Percentiles rank a stretch among this genome's conserved stretches.
These are phyloP conservation scores for Melanogaster broomeanus DNA, from an alignment of 768 basidiomycete genomes.

Conservation along the genomic window DNA sequence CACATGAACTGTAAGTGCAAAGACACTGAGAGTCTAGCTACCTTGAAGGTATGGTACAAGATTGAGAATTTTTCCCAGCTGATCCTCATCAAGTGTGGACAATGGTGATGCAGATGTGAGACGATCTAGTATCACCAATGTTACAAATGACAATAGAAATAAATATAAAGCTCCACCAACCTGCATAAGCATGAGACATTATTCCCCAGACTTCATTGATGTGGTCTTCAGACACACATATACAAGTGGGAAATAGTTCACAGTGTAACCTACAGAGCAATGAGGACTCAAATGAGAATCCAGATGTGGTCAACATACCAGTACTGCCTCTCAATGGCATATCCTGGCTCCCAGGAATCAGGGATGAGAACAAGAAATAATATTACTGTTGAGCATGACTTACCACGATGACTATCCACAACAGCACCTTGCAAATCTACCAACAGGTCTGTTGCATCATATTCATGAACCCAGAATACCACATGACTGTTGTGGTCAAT, in stretches of 20 bases:
- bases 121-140: not conserved
- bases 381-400: not conserved
- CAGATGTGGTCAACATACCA: not conserved
- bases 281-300: not conserved
- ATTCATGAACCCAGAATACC: slow-evolving; percentile 2
- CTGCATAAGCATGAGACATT: not conserved
- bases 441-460: not conserved
- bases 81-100: slow-evolving; percentile 8
- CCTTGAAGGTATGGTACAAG: not conserved
- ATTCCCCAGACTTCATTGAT: not conserved
- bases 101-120: slow-evolving; percentile 11
- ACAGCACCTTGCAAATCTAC: not conserved
- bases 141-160: too few relatives aligned
- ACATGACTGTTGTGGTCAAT: not conserved
- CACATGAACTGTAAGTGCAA: not conserved
- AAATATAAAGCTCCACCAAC: not conserved
- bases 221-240: not conserved
- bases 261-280: not conserved
- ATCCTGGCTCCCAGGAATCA: not conserved
- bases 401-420: not conserved
- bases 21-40: not conserved
- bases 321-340: slow-evolving; percentile 8
- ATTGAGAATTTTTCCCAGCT: slow-evolving; percentile 1
- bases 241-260: slow-evolving; percentile 5
- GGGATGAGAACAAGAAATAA: too few relatives aligned